Evolutionary conservation across 495 filamentous ascomycete genomes (phyloP).

Genomic region (Mytilinidion resinicola): DNA sequence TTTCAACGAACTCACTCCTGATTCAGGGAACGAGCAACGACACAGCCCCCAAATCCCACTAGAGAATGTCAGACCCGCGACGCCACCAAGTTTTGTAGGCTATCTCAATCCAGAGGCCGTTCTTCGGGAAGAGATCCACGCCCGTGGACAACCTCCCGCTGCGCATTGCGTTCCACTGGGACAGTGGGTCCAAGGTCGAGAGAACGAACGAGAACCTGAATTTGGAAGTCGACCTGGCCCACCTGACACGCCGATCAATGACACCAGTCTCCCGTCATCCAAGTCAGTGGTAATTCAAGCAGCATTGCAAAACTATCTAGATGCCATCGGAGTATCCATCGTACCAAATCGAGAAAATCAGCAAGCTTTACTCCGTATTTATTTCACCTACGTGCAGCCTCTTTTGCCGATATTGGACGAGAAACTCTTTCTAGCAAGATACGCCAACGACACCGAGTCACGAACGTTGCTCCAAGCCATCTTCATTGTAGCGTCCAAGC

Average conservation of each 20-base stretch:
- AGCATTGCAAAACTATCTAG: conserved; percentile 25
- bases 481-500: conserved; percentile 36
- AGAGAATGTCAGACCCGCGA: conserved; percentile 15
- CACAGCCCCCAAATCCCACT: conserved; percentile 12
- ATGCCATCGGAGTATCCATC: conserved; percentile 26
- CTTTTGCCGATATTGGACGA: conserved; percentile 34
- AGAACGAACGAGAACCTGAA: conserved; percentile 4
- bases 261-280: conserved; percentile 12
- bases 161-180: conserved; percentile 18
- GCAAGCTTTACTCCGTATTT: conserved; percentile 33
- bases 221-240: conserved; percentile 4
- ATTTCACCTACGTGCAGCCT: conserved; percentile 34
- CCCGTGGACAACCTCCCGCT: conserved; percentile 11
- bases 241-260: conserved; percentile 4
- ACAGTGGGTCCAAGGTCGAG: conserved; percentile 24
- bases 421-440: conserved; percentile 24
- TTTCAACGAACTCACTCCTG: not conserved
- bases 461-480: conserved; percentile 33
- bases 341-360: conserved; percentile 23
- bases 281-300: conserved; percentile 16
- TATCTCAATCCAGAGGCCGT: conserved; percentile 32
- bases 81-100: conserved; percentile 29
- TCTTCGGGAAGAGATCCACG: conserved; percentile 24
- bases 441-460: conserved; percentile 20
- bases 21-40: not conserved